Evolutionary conservation across 345 rosid species (phyloP), one percentile per base, ranked within the genome.

Genomic region (Reutealis trisperma): DNA sequence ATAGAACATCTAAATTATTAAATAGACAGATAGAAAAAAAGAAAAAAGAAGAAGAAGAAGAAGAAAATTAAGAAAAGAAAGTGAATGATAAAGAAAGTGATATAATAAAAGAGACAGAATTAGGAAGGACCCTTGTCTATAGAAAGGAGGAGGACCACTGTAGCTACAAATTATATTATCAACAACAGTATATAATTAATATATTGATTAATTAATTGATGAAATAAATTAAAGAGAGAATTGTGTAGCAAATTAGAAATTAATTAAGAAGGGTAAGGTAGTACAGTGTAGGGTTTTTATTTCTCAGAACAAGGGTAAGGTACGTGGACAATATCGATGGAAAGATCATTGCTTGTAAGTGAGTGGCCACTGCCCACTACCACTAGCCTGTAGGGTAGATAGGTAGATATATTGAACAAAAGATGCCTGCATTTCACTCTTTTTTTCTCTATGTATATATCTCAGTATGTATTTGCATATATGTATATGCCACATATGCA

Each of bases 261-360:
- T 37, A 27, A 27, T 27, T 27, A 27, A 0, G 30, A 27, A 1
- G 30, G 30, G 1, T 27, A 27, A 27, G 30, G 30, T 27, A 27
- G 30, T 27, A 27, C 30, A 4, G 41, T 68, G 58, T 68, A 45
- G 72, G 72, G 58, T 68, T 68, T 68, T 45, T 45, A 45, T 64
- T 14, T 32, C 13, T 34, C 6, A 34, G 41, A 37, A 37, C 5
- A 37, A 37, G 6, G 41, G 41, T 27, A 27, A 63, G 9, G 45
- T 67, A 45, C 32, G 34, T 68, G 72, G 72, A 68, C 72, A 22
- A 68, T 47, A 68, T 68, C 58, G 41, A 37, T 37, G 6, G 5
- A 68, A 68, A 24, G 18, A 44, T 24, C 72, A 68, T 37, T 68
- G 72, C 72, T 68, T 67, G 58, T 47, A 15, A 47, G 51, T 47